Evolutionary conservation across 2,329 filamentous ascomycete genomes (phyloP).

Genomic region (Botryotinia narcissicola): DNA sequence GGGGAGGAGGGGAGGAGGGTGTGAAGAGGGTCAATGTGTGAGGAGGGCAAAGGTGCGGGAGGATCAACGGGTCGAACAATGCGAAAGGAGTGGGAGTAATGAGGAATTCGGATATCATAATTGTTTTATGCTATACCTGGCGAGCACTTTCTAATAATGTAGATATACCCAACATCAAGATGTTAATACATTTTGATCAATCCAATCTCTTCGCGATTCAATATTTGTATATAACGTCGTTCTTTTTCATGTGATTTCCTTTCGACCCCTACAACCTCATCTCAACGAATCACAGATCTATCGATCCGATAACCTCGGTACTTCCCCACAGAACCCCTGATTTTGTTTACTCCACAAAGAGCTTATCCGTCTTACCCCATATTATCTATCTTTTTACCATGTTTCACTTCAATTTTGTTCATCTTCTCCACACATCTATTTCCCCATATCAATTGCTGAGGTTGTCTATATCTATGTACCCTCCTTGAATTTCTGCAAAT

Average conservation of each 20-base stretch:
- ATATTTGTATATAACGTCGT: neutral
- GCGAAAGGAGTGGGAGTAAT: neutral
- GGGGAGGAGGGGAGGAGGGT: neutral
- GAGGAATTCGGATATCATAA: neutral
- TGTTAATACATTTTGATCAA: neutral
- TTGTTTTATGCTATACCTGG: neutral
- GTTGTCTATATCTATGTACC: neutral
- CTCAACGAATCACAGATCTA: conserved; percentile 1
- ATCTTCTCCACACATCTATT: neutral
- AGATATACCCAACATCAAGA: neutral
- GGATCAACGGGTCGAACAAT: neutral
- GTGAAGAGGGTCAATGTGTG: fast-evolving
- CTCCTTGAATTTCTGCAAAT: neutral
- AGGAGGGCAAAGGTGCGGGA: neutral
- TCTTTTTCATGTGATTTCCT: neutral
- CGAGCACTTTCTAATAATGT: neutral
- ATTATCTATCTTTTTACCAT: neutral
- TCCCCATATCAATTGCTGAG: neutral
- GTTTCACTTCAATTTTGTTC: neutral
- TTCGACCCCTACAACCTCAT: neutral
- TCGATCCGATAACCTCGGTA: conserved; percentile 12
- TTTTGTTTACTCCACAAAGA: neutral
- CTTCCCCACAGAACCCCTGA: neutral
- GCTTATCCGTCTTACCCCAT: conserved; percentile 6
- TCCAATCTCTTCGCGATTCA: neutral